phyloP scores from a whole-genome alignment of 164 flowering plant genomes.

The Pachysandra terminalis region DNA sequence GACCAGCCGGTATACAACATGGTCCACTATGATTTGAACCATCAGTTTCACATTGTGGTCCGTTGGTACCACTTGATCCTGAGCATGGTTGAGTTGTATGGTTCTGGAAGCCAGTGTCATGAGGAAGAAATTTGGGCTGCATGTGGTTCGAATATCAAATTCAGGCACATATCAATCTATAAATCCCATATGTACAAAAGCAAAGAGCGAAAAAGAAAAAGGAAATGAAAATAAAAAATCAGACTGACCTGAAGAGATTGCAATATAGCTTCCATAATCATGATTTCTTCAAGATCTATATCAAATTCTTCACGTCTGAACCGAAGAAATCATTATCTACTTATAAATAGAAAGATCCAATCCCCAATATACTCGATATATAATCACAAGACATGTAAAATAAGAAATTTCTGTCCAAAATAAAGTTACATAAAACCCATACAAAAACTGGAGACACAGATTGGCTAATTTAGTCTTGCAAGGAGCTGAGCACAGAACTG shows the following conservation, averaged over 20 bases:
- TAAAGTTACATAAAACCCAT: too few species aligned
- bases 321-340: background rate
- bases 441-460: too few species aligned
- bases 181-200: too few species aligned
- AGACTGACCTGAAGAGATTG: constrained; percentile 28
- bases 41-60: constrained; percentile 6
- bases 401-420: too few species aligned
- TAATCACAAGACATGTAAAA: too few species aligned
- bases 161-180: background rate
- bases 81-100: constrained; percentile 9
- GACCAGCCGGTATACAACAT: constrained; percentile 4
- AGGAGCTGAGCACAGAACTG: too few species aligned
- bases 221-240: background rate
- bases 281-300: constrained; percentile 28
- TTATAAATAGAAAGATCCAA: background rate
- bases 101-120: constrained; percentile 13
- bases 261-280: constrained; percentile 37
- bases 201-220: background rate
- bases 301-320: constrained; percentile 24
- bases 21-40: constrained; percentile 5
- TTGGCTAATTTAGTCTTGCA: too few species aligned
- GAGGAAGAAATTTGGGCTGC: constrained; percentile 4
- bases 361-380: background rate
- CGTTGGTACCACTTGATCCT: constrained; percentile 7
- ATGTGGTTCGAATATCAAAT: background rate